phyloP scores from a whole-genome alignment of 2,329 filamentous ascomycete genomes.

The Paradendryphiella salina region DNA sequence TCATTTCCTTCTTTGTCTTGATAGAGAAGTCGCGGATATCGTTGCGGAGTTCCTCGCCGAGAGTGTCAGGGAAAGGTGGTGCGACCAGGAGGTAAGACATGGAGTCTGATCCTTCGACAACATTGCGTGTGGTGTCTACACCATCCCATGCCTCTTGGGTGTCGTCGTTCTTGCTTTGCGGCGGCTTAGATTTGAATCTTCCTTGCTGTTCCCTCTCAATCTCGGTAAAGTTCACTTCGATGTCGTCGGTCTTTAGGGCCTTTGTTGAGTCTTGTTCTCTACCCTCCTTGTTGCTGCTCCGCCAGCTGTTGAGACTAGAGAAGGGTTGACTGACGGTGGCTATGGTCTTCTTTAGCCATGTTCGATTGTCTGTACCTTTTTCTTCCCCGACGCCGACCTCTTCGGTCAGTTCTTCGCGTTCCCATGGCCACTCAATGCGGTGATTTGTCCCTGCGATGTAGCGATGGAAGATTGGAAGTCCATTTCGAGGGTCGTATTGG shows the following conservation, averaged over 20 bases:
- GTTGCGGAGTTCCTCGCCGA: conserved; percentile 79
- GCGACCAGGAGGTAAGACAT: conserved; percentile 73
- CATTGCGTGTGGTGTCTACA: conserved; percentile 73
- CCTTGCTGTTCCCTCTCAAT: conserved; percentile 19
- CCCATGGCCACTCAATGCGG: conserved; percentile 41
- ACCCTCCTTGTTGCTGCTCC: conserved; percentile 11
- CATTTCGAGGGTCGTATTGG: conserved; percentile 37
- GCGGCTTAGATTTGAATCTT: conserved; percentile 12
- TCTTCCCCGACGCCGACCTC: conserved; percentile 10
- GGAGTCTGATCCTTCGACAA: conserved; percentile 64
- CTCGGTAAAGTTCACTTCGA: conserved; percentile 6
- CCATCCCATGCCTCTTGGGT: conserved; percentile 47
- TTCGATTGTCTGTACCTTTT: conserved; percentile 14
- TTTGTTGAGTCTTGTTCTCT: conserved; percentile 1
- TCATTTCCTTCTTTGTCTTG: conserved; percentile 54
- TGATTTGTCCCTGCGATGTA: conserved; percentile 43
- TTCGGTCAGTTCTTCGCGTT: conserved; percentile 20
- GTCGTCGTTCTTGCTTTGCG: conserved; percentile 18
- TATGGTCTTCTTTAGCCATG: conserved; percentile 19
- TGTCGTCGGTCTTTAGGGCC: conserved; percentile 2
- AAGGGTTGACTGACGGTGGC: conserved; percentile 26
- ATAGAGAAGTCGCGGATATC: conserved; percentile 69
- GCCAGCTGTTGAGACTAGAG: conserved; percentile 23
- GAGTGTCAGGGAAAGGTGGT: conserved; percentile 74
- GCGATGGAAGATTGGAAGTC: conserved; percentile 38